Base-by-base conservation (phyloP, 116 monocot species). In the Iris pallida region DNA sequence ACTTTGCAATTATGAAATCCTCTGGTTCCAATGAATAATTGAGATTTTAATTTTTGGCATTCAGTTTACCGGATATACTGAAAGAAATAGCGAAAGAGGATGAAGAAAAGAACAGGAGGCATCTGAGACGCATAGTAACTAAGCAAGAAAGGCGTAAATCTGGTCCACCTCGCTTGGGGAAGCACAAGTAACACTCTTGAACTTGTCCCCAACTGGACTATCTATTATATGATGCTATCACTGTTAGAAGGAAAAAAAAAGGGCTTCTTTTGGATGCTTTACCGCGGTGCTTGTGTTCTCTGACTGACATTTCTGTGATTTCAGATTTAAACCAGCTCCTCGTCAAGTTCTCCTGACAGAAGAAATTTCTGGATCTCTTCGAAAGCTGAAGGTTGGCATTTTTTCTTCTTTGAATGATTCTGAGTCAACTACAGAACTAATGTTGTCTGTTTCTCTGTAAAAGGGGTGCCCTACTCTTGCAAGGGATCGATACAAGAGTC, bases 331-430 rank as follows among this genome's bases (percentile, higher is more conserved):
- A 66, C 89, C 89, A 45, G 84, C 92, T 66, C 89, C 92, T 10
- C 46, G 76, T 47, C 89, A 96, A 83, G 96, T 96, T 70, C 79
- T 92, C 11, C 74, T 96, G 67, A 83, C 92, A 11, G 96, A 96
- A 76, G 92, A 96, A 66, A 96, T 96, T 42, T 86, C 89, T 59
- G 96, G 96, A 14, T 96, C 96, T 68, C 78, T 96, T 19, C 63
- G 92, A 13, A 89, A 89, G 85, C 79, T 96, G 56, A 92, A 95
- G 91, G 95, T 86, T 18, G 0, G 58, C 67, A 12, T 2, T 11
- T 47, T 48, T 20, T 57, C 47, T 53, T 30, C 70, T 30, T 30
- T 30, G 30, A 1, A 30, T 30, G 30, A 30, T 30, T 30, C 2
- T 20, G 14, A 61, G 56, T 15, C 7, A 47, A 42, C 41, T 53